Percentiles rank a stretch among this genome's conserved stretches.
phyloP scores from a whole-genome alignment of 1,284 basidiomycete species.

The Moniliella sp. region DNA sequence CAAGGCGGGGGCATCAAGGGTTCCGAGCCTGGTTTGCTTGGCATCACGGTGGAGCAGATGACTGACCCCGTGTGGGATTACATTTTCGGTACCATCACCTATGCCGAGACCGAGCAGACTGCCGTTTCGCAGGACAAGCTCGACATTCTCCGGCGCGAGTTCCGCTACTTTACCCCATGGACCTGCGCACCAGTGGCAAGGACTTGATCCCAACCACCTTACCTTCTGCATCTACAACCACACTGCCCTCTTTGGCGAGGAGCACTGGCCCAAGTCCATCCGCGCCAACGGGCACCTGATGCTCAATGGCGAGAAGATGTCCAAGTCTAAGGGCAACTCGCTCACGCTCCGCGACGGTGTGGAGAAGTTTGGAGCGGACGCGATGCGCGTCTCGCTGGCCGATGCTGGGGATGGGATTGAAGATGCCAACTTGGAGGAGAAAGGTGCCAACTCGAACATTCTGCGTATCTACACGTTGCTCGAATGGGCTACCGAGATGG shows the following conservation, averaged over 20 bases:
- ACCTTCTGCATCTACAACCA: constrained; percentile 89
- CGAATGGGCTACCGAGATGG: constrained; percentile 64
- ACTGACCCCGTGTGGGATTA: constrained; percentile 96
- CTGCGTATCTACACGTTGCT: constrained; percentile 75
- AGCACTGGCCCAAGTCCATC: constrained; percentile 78
- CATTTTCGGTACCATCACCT: constrained; percentile 60
- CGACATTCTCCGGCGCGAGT: constrained; percentile 68
- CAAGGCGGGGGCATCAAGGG: constrained; percentile 51
- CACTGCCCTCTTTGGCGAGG: constrained; percentile 73
- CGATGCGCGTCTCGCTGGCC: constrained; percentile 71
- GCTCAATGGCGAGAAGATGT: constrained; percentile 98
- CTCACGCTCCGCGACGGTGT: constrained; percentile 28
- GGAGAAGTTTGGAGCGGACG: constrained; percentile 64
- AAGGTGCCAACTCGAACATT: constrained; percentile 91
- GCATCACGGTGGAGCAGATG: constrained; percentile 70
- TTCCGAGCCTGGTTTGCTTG: constrained; percentile 55
- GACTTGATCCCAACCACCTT: constrained; percentile 86
- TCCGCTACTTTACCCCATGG: constrained; percentile 92
- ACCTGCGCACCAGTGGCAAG: constrained; percentile 95
- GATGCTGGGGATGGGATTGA: constrained; percentile 94
- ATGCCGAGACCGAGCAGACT: constrained; percentile 39
- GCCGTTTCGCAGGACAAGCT: constrained; percentile 51
- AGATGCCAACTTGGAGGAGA: constrained; percentile 96
- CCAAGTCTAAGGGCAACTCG: constrained; percentile 61
- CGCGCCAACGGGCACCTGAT: constrained; percentile 88